Conservation (phyloP, 2,329 filamentous ascomycete genomes). For the Epichloe bromicola region DNA sequence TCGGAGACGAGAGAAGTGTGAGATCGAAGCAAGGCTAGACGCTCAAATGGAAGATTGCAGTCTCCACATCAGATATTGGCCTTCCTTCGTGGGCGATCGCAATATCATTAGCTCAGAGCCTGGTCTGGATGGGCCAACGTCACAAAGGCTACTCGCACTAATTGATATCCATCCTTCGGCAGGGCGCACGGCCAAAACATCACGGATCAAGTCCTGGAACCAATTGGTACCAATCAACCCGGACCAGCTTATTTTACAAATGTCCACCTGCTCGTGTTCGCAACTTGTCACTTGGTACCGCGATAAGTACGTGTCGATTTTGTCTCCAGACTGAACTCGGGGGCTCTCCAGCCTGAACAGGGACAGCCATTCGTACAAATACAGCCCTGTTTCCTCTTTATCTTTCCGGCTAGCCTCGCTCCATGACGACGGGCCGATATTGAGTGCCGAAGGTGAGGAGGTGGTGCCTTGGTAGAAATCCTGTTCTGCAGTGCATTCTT, state of each 20-base stretch:
- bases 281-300: conserved; percentile 38
- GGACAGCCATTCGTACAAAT: conserved; percentile 63
- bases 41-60: conserved; percentile 31
- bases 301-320: conserved; percentile 55
- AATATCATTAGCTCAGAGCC: conserved; percentile 40
- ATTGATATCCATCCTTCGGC: conserved; percentile 42
- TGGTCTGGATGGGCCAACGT: conserved; percentile 27
- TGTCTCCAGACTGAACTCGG: conserved; percentile 43
- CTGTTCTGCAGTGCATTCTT: conserved; percentile 22
- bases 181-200: conserved; percentile 29
- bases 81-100: conserved; percentile 32
- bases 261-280: conserved; percentile 12
- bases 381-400: conserved; percentile 49
- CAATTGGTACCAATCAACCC: conserved; percentile 43
- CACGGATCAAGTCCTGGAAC: conserved; percentile 34
- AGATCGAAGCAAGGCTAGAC: conserved; percentile 43
- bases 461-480: conserved; percentile 9
- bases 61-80: conserved; percentile 50
- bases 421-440: conserved; percentile 15
- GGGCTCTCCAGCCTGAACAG: conserved; percentile 53
- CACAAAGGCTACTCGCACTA: conserved; percentile 38
- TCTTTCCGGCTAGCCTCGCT: conserved; percentile 28
- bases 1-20: conserved; percentile 51
- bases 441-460: conserved; percentile 13
- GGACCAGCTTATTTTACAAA: conserved; percentile 44